These are phyloP conservation scores for Gloeopeniophorella convolvens DNA, from an alignment of 768 basidiomycete genomes.

Conservation along the genomic window DNA sequence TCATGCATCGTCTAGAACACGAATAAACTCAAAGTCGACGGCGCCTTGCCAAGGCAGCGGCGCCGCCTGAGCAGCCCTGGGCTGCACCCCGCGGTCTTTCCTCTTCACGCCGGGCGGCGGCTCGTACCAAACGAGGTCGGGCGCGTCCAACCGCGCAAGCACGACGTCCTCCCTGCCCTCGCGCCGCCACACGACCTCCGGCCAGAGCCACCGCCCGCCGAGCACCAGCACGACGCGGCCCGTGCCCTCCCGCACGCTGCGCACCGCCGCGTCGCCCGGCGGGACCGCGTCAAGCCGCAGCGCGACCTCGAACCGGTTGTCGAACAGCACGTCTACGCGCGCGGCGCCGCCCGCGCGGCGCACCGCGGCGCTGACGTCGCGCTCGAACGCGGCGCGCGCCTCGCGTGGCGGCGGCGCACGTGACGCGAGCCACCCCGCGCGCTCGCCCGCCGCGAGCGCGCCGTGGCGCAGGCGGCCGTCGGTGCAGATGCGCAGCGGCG, in stretches of 20 bases:
- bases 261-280: constrained; percentile 25
- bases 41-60: constrained; percentile 5
- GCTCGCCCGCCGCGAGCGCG: constrained; percentile 22
- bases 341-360: constrained; percentile 18
- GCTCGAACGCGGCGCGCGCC: constrained; percentile 26
- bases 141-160: constrained; percentile 9
- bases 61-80: not conserved
- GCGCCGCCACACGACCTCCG: constrained; percentile 33
- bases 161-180: constrained; percentile 9
- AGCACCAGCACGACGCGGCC: constrained; percentile 32
- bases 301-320: constrained; percentile 54
- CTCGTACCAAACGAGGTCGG: constrained; percentile 17
- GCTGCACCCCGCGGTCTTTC: not conserved
- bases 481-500: constrained; percentile 6
- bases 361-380: constrained; percentile 34
- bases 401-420: constrained; percentile 42
- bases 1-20: constrained; percentile 19
- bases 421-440: constrained; percentile 54
- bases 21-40: constrained; percentile 18
- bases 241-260: constrained; percentile 22
- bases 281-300: constrained; percentile 44
- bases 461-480: constrained; percentile 2
- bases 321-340: constrained; percentile 45
- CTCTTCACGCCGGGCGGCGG: constrained; percentile 3
- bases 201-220: constrained; percentile 42